These are phyloP conservation scores for Tubosaeta brunneosetosa DNA, from an alignment of 768 basidiomycete genomes.

Conservation along the genomic window DNA sequence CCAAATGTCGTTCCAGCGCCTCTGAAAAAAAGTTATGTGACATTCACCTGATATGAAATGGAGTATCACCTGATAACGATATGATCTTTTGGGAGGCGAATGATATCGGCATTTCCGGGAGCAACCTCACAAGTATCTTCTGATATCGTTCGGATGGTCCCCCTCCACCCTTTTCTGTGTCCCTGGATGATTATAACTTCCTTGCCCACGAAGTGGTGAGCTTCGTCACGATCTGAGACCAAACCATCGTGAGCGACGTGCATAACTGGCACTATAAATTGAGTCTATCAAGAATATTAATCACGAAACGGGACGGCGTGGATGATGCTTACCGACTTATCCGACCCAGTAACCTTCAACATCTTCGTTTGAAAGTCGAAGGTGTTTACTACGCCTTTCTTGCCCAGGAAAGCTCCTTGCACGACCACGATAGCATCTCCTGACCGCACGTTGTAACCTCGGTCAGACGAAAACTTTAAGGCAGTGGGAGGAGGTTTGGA, in stretches of 20 bases:
- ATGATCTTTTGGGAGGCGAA: background rate
- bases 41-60: background rate
- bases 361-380: background rate
- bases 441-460: background rate
- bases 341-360: background rate
- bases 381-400: background rate
- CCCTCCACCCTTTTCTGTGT: constrained; percentile 3
- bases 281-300: too few species aligned
- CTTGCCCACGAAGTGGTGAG: background rate
- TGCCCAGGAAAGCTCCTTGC: background rate
- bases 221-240: background rate
- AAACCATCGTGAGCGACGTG: background rate
- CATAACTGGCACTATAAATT: background rate
- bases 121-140: background rate
- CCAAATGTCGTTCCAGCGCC: background rate
- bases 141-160: background rate
- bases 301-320: background rate
- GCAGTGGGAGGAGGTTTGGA: background rate
- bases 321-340: background rate
- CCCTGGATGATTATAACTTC: constrained; percentile 1
- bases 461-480: background rate
- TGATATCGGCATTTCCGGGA: background rate
- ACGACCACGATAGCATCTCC: constrained; percentile 2
- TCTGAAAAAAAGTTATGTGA: background rate
- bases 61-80: background rate